phyloP scores from a whole-genome alignment of 441 rosid genomes.

The Eugenia klotzschiana region DNA sequence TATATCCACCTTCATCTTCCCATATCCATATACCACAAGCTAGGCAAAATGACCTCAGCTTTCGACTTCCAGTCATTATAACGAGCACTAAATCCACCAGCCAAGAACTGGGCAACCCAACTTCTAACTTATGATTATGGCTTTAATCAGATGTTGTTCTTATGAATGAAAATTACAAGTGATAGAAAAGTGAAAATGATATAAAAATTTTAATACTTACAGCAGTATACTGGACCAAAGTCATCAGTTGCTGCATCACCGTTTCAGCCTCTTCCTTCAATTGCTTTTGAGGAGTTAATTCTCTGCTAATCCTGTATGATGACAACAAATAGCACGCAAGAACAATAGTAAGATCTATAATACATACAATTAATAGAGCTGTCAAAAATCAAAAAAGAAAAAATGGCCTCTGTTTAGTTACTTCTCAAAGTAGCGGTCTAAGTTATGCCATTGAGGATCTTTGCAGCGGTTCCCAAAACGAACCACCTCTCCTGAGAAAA shows the following conservation, averaged over 20 bases:
- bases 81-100: neutral
- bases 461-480: constrained; percentile 98
- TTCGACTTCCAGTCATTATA: neutral
- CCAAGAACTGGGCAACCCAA: neutral
- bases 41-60: neutral
- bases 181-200: neutral
- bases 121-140: neutral
- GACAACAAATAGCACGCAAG: neutral
- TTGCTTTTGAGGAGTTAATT: constrained; percentile 53
- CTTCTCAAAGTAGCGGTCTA: constrained; percentile 94
- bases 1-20: neutral
- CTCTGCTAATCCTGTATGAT: constrained; percentile 36
- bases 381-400: neutral
- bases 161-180: neutral
- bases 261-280: constrained; percentile 75
- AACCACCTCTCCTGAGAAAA: constrained; percentile 88
- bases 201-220: constrained; percentile 28
- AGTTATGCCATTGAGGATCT: constrained; percentile 99
- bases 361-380: neutral
- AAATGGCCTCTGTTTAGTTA: constrained; percentile 13
- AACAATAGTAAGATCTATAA: neutral
- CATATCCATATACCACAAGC: neutral
- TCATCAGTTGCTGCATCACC: constrained; percentile 66
- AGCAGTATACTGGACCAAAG: constrained; percentile 76
- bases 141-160: neutral